Evolutionary conservation across 2,329 filamentous ascomycete genomes (phyloP), one percentile per base, ranked within the genome.

Genomic region (Aureobasidium vineae): DNA sequence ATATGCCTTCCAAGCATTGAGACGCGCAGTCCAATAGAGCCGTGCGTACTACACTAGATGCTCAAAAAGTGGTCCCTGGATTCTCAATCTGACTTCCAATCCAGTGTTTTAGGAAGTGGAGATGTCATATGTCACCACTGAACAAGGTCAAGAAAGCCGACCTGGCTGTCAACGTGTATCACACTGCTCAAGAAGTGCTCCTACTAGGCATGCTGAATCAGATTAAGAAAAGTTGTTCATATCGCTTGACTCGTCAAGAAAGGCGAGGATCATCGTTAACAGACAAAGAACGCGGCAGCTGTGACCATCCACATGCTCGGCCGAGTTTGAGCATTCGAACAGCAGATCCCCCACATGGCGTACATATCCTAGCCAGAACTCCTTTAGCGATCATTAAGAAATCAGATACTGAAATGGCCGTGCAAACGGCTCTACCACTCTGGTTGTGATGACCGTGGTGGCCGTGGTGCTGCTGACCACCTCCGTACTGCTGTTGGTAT

Each of bases 391-490:
- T 26, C 53, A 19, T 56, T 26, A 56, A 23, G 53, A 56, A 26
- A 41, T 28, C 53, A 41, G 40, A 56, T 41, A 19, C 21, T 15
- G 19, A 3, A 56, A n/a, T 40, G 16, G 33, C 33, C 33, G 52
- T 38, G n/a, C 31, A n/a, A 33, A 6, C 21, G 54, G 5, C 11
- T 40, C 45, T 63, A 63, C 59, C 59, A 63, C 45, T 52, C 43
- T 61, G 23, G 15, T 63, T 19, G 38, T 60, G 41, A 50, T 67
- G 74, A 72, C 26, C 69, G 74, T 11, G 70, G 75, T 63, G 61
- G 31, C 56, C 53, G 15, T 49, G 45, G 23, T 19, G 49, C 41
- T 16, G 47, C 19, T 57, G 53, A 23, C 36, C 36, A 33, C 33
- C 26, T 21, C 57, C 57, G n/a, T 61, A 61, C n/a, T 61, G 57